Evolutionary conservation across 129 eudicot species (phyloP), one percentile per base, ranked within the genome.

Genomic region (Flaveria trinervia): DNA sequence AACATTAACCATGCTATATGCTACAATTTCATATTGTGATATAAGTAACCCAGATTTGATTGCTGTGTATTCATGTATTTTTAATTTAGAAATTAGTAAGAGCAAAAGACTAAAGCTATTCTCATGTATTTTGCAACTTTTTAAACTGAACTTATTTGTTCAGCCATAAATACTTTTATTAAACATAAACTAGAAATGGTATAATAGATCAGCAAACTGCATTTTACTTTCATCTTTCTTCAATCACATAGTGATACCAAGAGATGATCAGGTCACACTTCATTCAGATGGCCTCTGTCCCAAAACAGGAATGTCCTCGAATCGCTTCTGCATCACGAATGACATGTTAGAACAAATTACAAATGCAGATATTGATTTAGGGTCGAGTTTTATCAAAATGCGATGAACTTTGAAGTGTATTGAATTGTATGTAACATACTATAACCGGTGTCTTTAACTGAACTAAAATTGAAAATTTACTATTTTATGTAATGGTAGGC

Each of bases 301-400:
- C 60, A 72, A 43, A 65, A 80, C 83, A 13, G 74, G 7, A 51
- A 72, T 80, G 69, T 80, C 79, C 72, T 80, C 74, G 7, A 6
- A 80, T 54, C 52, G 68, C 45, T 80, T 73, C 83, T 72, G 83
- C 79, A 72, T 23, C 9, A 73, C 25, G 7, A 16, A 8, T 1
- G 7, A 22, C 7, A 51, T 26, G 68, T 80, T 64, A 44, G 44
- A 48, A 51, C 12, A 8, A 70, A 44, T 43, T 7, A 56, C 1
- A 25, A 9, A 15, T 30, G 50, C 44, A 33, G 26, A 13, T 22
- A 8, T 2, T 7, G 23, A 0, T n/a, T 17, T 55, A 16, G 25
- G 3, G 61, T 12, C 9, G 2, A 0, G 1, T 10, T 8, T 44
- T 8, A 44, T 44, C 48, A 44, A 44, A 44, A 44, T 44, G 13